phyloP scores from a whole-genome alignment of 2,329 filamentous ascomycete species.

The Fusarium siculi region DNA sequence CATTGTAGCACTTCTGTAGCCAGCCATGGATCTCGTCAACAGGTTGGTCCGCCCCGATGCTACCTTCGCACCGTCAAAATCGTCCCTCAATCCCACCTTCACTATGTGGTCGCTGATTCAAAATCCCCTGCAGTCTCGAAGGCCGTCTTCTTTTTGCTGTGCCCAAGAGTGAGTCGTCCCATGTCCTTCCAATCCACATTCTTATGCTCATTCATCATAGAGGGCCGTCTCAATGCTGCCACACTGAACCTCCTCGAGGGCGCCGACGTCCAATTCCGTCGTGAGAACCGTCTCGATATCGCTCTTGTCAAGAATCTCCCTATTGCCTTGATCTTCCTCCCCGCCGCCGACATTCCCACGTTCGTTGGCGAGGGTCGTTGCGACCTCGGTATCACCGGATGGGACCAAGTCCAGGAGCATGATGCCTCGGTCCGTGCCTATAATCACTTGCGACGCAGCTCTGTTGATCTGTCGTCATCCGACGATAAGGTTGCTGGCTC shows the following conservation, averaged over 20 bases:
- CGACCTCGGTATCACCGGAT: slow-evolving; percentile 93
- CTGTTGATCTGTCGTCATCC: slow-evolving; percentile 42
- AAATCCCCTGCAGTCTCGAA: slow-evolving; percentile 72
- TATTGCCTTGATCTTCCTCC: slow-evolving; percentile 95
- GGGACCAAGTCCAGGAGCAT: slow-evolving; percentile 92
- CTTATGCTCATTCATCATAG: slow-evolving; percentile 56
- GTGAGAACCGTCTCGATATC: slow-evolving; percentile 95
- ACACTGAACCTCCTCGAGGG: slow-evolving; percentile 91
- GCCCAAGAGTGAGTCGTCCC: slow-evolving; percentile 86
- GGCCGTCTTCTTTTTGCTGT: slow-evolving; percentile 95
- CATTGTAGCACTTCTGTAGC: slow-evolving; percentile 3
- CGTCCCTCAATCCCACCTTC: neutral
- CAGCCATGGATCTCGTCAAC: slow-evolving; percentile 64
- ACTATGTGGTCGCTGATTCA: slow-evolving; percentile 28
- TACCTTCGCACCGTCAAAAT: neutral
- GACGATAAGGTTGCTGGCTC: slow-evolving; percentile 69
- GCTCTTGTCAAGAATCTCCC: slow-evolving; percentile 97
- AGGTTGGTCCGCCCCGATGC: slow-evolving; percentile 53
- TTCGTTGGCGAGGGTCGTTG: slow-evolving; percentile 96
- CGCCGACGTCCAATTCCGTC: slow-evolving; percentile 95
- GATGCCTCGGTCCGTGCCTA: slow-evolving; percentile 70
- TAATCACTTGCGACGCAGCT: slow-evolving; percentile 60
- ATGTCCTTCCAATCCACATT: neutral
- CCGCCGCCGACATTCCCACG: slow-evolving; percentile 95
- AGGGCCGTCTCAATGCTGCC: slow-evolving; percentile 91